phyloP scores from a whole-genome alignment of 345 rosid species.

The Pistacia atlantica region DNA sequence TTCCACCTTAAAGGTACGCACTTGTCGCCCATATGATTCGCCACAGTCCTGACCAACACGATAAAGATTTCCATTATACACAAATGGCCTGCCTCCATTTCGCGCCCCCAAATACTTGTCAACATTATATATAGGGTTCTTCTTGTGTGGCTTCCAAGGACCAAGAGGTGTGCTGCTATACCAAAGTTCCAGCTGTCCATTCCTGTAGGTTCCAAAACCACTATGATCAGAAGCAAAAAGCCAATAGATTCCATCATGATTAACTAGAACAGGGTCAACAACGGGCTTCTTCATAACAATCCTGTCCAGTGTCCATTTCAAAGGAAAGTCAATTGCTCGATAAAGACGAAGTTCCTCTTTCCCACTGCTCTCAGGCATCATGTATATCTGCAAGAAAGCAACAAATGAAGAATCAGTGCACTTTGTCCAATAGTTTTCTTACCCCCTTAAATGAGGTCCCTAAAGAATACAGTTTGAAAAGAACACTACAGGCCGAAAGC shows the following conservation, averaged over 20 bases:
- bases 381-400: conserved; percentile 64
- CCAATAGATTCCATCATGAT: conserved; percentile 68
- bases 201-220: conserved; percentile 59
- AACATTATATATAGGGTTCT: conserved; percentile 76
- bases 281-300: conserved; percentile 72
- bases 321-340: conserved; percentile 76
- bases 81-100: conserved; percentile 89
- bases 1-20: conserved; percentile 69
- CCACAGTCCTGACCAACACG: conserved; percentile 98
- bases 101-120: conserved; percentile 71
- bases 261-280: conserved; percentile 62
- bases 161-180: conserved; percentile 84
- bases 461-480: not conserved
- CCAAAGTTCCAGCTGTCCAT: conserved; percentile 92
- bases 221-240: conserved; percentile 90
- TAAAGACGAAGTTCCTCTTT: conserved; percentile 79
- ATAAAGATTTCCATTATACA: conserved; percentile 65
- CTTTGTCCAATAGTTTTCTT: too few relatives aligned
- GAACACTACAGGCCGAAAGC: not conserved
- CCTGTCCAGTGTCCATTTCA: conserved; percentile 75
- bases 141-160: conserved; percentile 92
- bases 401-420: not conserved
- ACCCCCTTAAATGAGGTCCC: not conserved
- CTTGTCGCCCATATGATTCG: conserved; percentile 71
- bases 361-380: conserved; percentile 88